Conservation (phyloP, 805 yeast genomes). For the Cyberlindnera maclurae region DNA sequence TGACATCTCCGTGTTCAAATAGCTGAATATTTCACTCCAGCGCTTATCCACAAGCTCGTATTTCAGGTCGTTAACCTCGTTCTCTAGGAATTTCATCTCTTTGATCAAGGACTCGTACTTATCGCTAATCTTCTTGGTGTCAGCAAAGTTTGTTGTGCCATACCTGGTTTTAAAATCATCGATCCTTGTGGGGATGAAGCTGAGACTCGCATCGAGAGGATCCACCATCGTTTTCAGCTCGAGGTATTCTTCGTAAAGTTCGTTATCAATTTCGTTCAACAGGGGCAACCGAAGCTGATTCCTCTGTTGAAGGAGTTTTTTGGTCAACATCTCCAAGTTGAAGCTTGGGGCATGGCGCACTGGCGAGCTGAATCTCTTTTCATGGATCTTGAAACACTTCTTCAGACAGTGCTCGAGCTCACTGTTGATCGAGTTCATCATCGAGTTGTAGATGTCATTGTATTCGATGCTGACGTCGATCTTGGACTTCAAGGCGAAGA, state of each 20-base stretch:
- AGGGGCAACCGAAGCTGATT: constrained; percentile 32
- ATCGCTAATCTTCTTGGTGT: constrained; percentile 26
- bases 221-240: constrained; percentile 34
- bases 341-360: constrained; percentile 32
- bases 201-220: constrained; percentile 46
- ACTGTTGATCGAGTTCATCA: constrained; percentile 34
- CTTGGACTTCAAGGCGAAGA: constrained; percentile 25
- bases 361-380: constrained; percentile 33
- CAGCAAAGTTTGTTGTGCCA: constrained; percentile 9
- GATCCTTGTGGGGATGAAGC: constrained; percentile 43
- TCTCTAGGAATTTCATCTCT: constrained; percentile 35
- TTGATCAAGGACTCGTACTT: constrained; percentile 34
- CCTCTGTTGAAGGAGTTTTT: constrained; percentile 24
- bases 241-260: constrained; percentile 35
- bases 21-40: constrained; percentile 49
- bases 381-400: constrained; percentile 31
- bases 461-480: constrained; percentile 37
- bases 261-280: constrained; percentile 31
- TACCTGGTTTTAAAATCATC: constrained; percentile 33
- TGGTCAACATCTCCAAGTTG: constrained; percentile 28
- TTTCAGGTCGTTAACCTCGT: constrained; percentile 36
- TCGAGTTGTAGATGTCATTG: constrained; percentile 34
- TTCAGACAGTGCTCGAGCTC: constrained; percentile 33
- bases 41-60: constrained; percentile 41
- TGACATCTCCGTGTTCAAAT: constrained; percentile 36